Evolutionary conservation across 1,284 basidiomycete genomes (phyloP), one percentile per base, ranked within the genome.

Genomic region (Cryptococcus jaspeensis): DNA sequence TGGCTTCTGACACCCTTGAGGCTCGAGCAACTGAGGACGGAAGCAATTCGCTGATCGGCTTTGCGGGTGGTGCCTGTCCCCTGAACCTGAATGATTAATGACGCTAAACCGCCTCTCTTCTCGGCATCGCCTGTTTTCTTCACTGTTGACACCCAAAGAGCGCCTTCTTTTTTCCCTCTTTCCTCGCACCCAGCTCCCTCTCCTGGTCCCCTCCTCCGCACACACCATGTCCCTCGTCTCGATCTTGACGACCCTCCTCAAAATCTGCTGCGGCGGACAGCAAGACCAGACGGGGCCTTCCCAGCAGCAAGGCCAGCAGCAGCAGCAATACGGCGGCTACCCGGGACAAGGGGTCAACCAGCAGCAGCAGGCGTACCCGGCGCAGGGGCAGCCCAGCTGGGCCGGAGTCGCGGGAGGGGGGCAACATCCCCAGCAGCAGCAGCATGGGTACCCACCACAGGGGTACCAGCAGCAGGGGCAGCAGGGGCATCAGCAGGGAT

Each of bases 401-500:
- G 58, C 58, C 1, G 41, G 37, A 23, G 58, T 55, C 16, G 53
- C 58, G 22, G 41, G 39, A 18, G 35, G 28, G 36, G n/a, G 37
- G 37, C 37, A 41, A 41, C 25, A 50, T 23, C 43, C 20, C 15
- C 25, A 44, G 9, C 56, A 65, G 11, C 53, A 60, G 22, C 57
- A 60, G 32, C 60, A 63, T 23, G 52, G 58, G 47, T 47, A 56
- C 11, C 59, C 65, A 38, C 62, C 62, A 23, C 68, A 69, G 35
- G 66, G 65, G 40, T 67, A 68, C 52, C 63, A 63, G 20, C 53
- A 62, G 32, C 58, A 60, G 28, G n/a, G n/a, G n/a, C n/a, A n/a
- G n/a, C 58, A 57, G 23, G 59, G 61, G 23, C 53, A 62, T 50
- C 40, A 63, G 43, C 64, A 65, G 43, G 55, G 53, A 18, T 54